Evolutionary conservation across 2,329 filamentous ascomycete genomes (phyloP).

Genomic region (Stachybotrys elegans): DNA sequence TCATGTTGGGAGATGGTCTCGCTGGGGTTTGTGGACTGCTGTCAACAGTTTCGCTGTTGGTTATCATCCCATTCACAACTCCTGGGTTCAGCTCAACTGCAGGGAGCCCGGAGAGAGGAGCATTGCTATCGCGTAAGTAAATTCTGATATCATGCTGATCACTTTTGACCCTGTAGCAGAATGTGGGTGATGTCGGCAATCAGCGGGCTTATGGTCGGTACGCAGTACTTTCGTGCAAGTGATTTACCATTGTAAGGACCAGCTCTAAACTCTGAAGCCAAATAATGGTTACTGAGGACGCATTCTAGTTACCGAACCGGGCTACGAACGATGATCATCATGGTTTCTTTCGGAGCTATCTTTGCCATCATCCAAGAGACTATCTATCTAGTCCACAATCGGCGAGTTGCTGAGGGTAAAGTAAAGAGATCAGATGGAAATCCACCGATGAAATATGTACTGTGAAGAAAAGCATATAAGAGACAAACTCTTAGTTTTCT

Average conservation of each 20-base stretch:
- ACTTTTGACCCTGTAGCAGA: neutral
- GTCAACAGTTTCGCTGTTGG: slow-evolving; percentile 44
- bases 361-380: slow-evolving; percentile 33
- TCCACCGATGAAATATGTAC: slow-evolving; percentile 1
- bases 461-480: neutral
- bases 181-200: slow-evolving; percentile 44
- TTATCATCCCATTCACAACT: slow-evolving; percentile 47
- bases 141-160: slow-evolving; percentile 5
- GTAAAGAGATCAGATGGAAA: slow-evolving; percentile 4
- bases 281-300: slow-evolving; percentile 1
- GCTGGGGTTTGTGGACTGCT: slow-evolving; percentile 44
- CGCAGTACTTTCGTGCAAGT: slow-evolving; percentile 37
- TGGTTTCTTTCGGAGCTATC: slow-evolving; percentile 34
- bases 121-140: slow-evolving; percentile 36
- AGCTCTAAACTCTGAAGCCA: neutral
- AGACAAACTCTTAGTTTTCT: too few species aligned
- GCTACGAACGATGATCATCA: slow-evolving; percentile 37
- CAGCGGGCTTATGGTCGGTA: slow-evolving; percentile 41
- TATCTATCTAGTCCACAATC: slow-evolving; percentile 33
- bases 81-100: slow-evolving; percentile 47
- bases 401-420: slow-evolving; percentile 15
- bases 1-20: slow-evolving; percentile 40
- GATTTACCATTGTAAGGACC: slow-evolving; percentile 31
- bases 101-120: slow-evolving; percentile 37
- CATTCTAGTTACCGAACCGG: slow-evolving; percentile 34